Evolutionary conservation across 805 yeast species (phyloP), one percentile per base, ranked within the genome.

Genomic region (Tetrapisispora nanseiensis): DNA sequence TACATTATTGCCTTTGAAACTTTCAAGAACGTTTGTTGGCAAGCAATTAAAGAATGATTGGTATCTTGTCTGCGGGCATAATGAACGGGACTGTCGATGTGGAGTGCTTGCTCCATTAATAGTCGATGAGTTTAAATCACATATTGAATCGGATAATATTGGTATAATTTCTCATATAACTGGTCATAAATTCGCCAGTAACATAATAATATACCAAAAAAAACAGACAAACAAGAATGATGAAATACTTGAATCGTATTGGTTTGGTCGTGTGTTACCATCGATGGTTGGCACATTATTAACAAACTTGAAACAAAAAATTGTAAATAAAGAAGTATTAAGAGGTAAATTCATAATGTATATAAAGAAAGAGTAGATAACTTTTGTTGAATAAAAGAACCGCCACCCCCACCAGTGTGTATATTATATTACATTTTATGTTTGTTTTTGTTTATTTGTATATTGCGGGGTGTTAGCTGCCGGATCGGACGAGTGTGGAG

Each of bases 121-220:
- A 2, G 41, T 52, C 11, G 31, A 46, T 11, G 50, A 53, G 28
- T 40, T 47, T 10, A 37, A 30, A 22, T 13, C 41, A 8, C 31
- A 30, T 9, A 34, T 36, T 1, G 19, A 46, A 2, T 65, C 66
- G 4, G 47, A 63, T 2, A 59, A 61, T 28, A 66, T 80, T 27
- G 87, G 86, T 0, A 53, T 74, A 6, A 67, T 82, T 0, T 79
- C 89, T 11, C 95, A 86, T 57, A 68, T 86, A 32, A 94, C 95
- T 1, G 95, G 95, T 0, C 95, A 86, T 57, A 84, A 61, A 2
- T 86, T 76, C 60, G 95, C 95, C 1, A 95, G 95, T 0, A 86
- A 86, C 53, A 76, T 86, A 12, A 63, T 84, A 2, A 71, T 74
- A 39, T 77, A 78, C 47, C n/a, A n/a, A n/a, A n/a, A n/a, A n/a